Percentiles rank a stretch among this genome's conserved stretches.
Conservation (phyloP, 345 rosid species). For the Pistacia vera region DNA sequence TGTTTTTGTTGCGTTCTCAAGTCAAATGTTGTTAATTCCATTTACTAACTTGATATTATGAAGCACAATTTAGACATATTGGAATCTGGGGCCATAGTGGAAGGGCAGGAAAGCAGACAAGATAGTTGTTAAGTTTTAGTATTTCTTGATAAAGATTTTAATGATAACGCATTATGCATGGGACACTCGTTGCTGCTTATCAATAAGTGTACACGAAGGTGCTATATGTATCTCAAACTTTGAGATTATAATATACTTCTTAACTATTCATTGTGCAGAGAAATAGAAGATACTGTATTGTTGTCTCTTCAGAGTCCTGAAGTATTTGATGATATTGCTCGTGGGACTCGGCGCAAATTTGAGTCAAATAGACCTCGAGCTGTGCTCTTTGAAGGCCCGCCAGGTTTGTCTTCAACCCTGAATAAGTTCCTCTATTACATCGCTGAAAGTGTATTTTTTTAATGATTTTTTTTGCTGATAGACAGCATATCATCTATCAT, state of each 20-base stretch:
- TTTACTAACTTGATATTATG: neutral
- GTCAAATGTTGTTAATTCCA: conserved; percentile 7
- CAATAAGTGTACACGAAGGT: neutral
- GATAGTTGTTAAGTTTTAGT: neutral
- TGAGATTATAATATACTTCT: neutral
- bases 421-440: neutral
- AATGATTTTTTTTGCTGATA: neutral
- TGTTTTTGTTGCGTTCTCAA: neutral
- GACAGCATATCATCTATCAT: neutral
- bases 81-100: neutral
- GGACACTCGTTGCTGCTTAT: neutral
- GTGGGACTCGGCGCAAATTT: conserved; percentile 78
- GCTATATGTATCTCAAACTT: neutral
- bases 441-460: neutral
- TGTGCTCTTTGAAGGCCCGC: conserved; percentile 96
- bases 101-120: neutral
- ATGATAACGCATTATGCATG: neutral
- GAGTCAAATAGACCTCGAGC: conserved; percentile 96
- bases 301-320: conserved; percentile 87
- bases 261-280: conserved; percentile 46
- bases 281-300: conserved; percentile 88
- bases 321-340: conserved; percentile 89
- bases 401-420: conserved; percentile 52
- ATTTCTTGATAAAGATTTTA: neutral
- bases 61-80: neutral